Base-by-base conservation (phyloP, 2,329 filamentous ascomycete species). In the Orbilia blumenaviensis region DNA sequence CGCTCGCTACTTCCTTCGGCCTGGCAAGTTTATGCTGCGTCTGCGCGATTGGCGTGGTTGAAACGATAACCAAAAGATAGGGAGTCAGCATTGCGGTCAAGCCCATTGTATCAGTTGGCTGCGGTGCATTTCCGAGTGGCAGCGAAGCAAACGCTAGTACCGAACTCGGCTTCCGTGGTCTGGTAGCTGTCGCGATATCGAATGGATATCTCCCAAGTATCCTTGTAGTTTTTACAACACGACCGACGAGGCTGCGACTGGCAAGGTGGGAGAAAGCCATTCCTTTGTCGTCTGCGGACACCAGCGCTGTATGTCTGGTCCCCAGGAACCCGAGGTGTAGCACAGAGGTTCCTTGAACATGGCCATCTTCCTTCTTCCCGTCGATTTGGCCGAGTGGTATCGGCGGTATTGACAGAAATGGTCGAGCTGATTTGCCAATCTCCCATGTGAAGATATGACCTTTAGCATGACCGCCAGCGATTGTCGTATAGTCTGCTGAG, bases 251-350 rank as follows among this genome's bases (percentile, higher is more conserved):
- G 1, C 95, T 96, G 80, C 96, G 88, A 8, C 93, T 96, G 8
- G 95, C 96, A 8, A 99, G 87, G 83, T 99, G 96, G 2, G 95
- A 97, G 82, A 99, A 99, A 0, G 95, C 94, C 96, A 99, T 99
- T 18, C 96, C 95, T 56, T 89, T 89, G 80, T 96, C 92, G 83
- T 99, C 94, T 1, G 95, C 95, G 2, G 95, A 99, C 9, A 98
- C 94, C 3, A 99, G 86, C 2, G 96, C 95, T 12, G 95, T 99
- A 80, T 95, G 94, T 73, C 96, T 88, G 2, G 92, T 97, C 6
- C 94, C 95, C 4, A 99, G 86, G 81, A 99, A 99, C 0, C 94
- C 95, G n/a, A 99, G 84, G 82, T 99, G 94, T 5, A 95, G 89
- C 48, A 99, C 89, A 2, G 92, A 88, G 32, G 90, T 89, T 75